Base-by-base conservation (phyloP, 2,329 filamentous ascomycete species). In the Amauroascus verrucosus region DNA sequence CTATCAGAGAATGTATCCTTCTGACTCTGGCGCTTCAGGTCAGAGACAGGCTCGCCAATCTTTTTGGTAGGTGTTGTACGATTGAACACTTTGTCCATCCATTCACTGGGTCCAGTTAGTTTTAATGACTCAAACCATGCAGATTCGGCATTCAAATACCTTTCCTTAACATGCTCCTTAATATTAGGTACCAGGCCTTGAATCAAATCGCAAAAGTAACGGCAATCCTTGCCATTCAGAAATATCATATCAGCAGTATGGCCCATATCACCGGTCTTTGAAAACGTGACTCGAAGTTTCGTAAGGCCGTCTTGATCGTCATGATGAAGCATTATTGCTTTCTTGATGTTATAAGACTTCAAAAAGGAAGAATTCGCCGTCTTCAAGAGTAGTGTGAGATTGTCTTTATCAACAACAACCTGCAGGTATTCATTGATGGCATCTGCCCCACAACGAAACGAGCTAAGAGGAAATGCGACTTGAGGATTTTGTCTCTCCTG, bases 261-360 rank as follows among this genome's bases (percentile, higher is more conserved):
- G 16, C 1, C 3, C 32, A 7, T 5, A 28, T 28, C 37, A 14
- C 16, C 22, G 3, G 56, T 52, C 30, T 61, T 62, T 5, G 60
- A 60, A 26, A 67, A 56, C 13, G 55, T 54, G 7, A 70, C 58
- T 4, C 62, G 62, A 26, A 68, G 50, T 57, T 70, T 69, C 6
- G 56, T 55, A 50, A 62, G 65, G 2, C 57, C 28, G 1, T 32
- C 14, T 18, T 54, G 30, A 3, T 59, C 43, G 11, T 65, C 64
- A 32, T 55, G 50, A 1, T 57, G 1, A 3, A 64, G 55, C n/a
- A 43, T 52, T 6, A 41, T 49, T 6, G 69, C 56, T 44, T 62
- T 61, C 9, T 55, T 56, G 8, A 67, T 32, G n/a, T 53, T 33
- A 14, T 46, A 54, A 1, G 16, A 30, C 16, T 32, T 47, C 4